Conservation (phyloP, 1,284 basidiomycete genomes). For the Peniophora sp. region DNA sequence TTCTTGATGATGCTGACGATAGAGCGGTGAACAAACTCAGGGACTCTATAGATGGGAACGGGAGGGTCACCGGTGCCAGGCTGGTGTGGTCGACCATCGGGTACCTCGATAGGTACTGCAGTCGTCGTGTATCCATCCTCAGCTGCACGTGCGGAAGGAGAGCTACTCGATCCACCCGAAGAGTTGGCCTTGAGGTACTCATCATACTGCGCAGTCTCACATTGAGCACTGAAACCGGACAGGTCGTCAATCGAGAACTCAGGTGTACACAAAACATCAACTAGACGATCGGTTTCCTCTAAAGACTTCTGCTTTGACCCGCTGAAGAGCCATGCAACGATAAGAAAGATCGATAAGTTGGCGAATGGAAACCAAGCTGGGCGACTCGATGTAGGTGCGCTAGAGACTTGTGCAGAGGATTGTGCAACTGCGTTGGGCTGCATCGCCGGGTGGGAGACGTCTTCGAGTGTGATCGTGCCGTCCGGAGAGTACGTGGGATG, state of each 20-base stretch:
- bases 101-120: slow-evolving; percentile 11
- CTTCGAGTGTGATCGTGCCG: background rate
- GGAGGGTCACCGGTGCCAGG: background rate
- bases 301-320: slow-evolving; percentile 7
- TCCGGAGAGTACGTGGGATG: background rate
- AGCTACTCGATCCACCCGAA: background rate
- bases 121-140: slow-evolving; percentile 12
- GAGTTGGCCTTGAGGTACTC: background rate
- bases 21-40: slow-evolving; percentile 7
- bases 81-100: background rate
- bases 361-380: background rate
- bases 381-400: background rate
- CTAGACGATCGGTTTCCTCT: slow-evolving; percentile 12
- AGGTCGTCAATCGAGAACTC: slow-evolving; percentile 13
- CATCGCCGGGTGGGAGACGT: background rate
- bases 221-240: slow-evolving; percentile 3
- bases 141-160: background rate
- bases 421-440: background rate
- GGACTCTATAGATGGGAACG: slow-evolving; percentile 6
- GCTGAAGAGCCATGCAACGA: slow-evolving; percentile 10
- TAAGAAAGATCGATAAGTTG: slow-evolving; percentile 3
- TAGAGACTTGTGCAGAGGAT: background rate
- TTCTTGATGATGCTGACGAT: slow-evolving; percentile 10
- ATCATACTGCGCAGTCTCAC: slow-evolving; percentile 9
- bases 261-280: slow-evolving; percentile 12